Base-by-base conservation (phyloP, 1,284 basidiomycete genomes). In the Cryptococcus jaspeensis region DNA sequence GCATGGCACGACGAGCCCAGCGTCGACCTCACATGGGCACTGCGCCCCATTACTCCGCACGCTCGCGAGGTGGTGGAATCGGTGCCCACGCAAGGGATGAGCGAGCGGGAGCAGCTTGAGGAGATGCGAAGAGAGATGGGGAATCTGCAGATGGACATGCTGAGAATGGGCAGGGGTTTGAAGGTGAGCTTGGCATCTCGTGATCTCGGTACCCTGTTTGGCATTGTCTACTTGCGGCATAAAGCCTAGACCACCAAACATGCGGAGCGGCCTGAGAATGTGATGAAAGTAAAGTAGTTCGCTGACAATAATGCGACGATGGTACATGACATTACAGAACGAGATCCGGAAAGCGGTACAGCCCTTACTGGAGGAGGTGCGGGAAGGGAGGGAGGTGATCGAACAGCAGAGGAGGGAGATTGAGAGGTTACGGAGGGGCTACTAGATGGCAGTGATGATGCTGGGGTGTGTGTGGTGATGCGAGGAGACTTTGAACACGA, bases 391-490 rank as follows among this genome's bases (percentile, higher is more conserved):
- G 20, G 63, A 60, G 49, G 47, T 65, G 16, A 69, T 70, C 20
- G 70, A 63, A 50, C 51, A 47, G 43, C 70, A 72, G 58, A 52
- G 50, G 42, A 60, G 58, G 28, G 70, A 72, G 61, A 69, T 72
- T 50, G 65, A 66, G 50, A 55, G 70, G 28, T 55, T 72, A 44
- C 54, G 68, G 20, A 22, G 68, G 37, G 64, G 64, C 3, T 63
- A 64, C 39, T 71, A 50, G 92, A 92, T 22, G 37, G 37, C 15
- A 16, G 39, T 32, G 12, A 18, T 23, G 43, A 22, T 6, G 43
- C 12, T 11, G 16, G 39, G 38, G 15, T 38, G 5, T 6, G 47
- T 6, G 32, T 49, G 47, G 8, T 4, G 28, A 32, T 32, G 9
- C 9, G 28, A 9, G 28, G 28, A 9, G 28, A 32, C 5, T 32